These are phyloP conservation scores for Lyophyllum semitale DNA, from an alignment of 768 basidiomycete genomes.

Conservation along the genomic window DNA sequence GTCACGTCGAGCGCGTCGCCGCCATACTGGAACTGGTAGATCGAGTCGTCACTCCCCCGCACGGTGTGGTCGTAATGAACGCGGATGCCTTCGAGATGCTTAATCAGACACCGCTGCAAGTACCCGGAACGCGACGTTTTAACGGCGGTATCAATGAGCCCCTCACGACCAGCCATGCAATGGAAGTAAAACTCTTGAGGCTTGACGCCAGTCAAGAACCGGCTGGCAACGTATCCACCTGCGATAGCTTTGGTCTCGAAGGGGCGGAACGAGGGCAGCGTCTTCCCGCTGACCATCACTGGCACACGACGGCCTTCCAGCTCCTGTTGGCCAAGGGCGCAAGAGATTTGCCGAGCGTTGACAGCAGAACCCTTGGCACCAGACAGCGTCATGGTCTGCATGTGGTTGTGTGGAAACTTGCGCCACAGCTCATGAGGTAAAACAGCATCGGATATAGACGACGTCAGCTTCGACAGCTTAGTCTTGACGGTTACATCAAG, in stretches of 20 bases:
- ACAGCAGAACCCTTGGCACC: conserved; percentile 98
- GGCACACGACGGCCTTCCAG: conserved; percentile 98
- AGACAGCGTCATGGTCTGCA: conserved; percentile 98
- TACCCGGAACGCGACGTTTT: conserved; percentile 99
- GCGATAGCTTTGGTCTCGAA: conserved; percentile 99
- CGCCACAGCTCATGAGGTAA: conserved; percentile 87
- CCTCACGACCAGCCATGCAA: conserved; percentile 99
- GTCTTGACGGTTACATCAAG: conserved; percentile 91
- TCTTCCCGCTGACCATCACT: conserved; percentile 99
- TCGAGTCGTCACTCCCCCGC: conserved; percentile 88
- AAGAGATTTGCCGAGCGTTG: conserved; percentile 98
- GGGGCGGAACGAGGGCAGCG: conserved; percentile 92
- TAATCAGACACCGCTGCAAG: conserved; percentile 96
- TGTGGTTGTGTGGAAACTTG: conserved; percentile 96
- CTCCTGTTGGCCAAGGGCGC: conserved; percentile 95
- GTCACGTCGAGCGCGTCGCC: conserved; percentile 97
- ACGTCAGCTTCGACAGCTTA: conserved; percentile 83
- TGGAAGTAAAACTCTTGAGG: conserved; percentile 99
- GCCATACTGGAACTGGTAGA: conserved; percentile 97
- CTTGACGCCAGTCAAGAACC: conserved; percentile 96
- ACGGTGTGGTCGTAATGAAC: conserved; percentile 99
- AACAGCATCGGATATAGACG: conserved; percentile 85
- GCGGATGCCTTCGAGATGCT: conserved; percentile 95
- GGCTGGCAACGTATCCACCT: conserved; percentile 96
- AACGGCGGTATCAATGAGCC: conserved; percentile 98